Evolutionary conservation across 148 eudicot species (phyloP).

Genomic region (Nepenthes gracilis): DNA sequence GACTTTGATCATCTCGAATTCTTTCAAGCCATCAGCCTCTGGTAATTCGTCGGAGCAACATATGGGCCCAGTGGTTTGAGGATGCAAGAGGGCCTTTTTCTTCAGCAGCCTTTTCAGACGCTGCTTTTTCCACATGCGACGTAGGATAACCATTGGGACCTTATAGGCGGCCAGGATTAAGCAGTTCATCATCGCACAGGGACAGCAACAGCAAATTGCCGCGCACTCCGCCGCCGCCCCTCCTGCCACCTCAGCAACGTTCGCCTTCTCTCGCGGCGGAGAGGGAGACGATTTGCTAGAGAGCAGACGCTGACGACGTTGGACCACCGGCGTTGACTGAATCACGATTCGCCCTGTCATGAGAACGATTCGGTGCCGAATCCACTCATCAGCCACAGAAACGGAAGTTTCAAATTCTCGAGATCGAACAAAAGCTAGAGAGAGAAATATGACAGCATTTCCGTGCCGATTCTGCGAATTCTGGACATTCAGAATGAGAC

Average conservation of each 20-base stretch:
- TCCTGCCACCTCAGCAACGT: constrained; percentile 23
- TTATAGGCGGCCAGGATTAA: constrained; percentile 46
- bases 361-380: too few relatives aligned
- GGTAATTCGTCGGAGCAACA: background rate
- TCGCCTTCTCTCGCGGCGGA: too few relatives aligned
- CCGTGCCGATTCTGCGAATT: too few relatives aligned
- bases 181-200: constrained; percentile 35
- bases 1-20: background rate
- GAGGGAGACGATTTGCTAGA: too few relatives aligned
- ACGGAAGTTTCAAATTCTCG: too few relatives aligned
- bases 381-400: too few relatives aligned
- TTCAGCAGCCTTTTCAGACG: background rate
- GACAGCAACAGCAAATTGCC: constrained; percentile 68
- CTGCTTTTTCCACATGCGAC: constrained; percentile 16
- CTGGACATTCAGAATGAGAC: too few relatives aligned
- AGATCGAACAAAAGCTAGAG: too few relatives aligned
- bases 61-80: background rate
- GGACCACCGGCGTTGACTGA: too few relatives aligned
- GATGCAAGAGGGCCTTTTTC: constrained; percentile 1
- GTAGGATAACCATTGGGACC: constrained; percentile 48
- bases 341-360: too few relatives aligned
- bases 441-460: too few relatives aligned
- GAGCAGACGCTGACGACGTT: too few relatives aligned
- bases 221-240: constrained; percentile 75
- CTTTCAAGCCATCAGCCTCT: background rate